phyloP scores from a whole-genome alignment of 371 early-diverging fungal species.

The Blyttiomyces sp. region DNA sequence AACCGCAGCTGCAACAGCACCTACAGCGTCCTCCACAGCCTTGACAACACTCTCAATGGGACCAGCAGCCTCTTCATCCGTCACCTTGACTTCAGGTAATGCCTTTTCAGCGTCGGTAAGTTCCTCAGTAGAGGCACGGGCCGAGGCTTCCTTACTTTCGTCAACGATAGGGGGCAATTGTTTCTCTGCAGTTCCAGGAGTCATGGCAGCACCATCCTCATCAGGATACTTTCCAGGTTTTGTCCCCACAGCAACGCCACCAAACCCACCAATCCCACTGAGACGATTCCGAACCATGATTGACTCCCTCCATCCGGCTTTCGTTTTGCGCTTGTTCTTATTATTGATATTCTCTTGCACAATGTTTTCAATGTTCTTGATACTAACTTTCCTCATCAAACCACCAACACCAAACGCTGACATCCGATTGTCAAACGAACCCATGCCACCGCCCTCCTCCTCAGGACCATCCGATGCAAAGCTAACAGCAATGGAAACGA shows the following conservation, averaged over 20 bases:
- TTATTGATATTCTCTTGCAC: constrained; percentile 11
- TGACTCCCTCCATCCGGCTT: neutral
- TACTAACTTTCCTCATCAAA: neutral
- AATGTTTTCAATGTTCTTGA: no score
- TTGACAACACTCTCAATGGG: neutral
- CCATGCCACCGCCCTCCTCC: constrained; percentile 8
- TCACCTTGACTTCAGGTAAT: neutral
- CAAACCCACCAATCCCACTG: no score
- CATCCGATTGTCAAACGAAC: constrained; percentile 8
- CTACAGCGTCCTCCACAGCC: neutral
- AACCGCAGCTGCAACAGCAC: no score
- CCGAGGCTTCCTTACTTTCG: neutral
- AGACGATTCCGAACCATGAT: neutral
- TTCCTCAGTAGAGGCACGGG: neutral
- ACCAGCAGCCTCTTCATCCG: neutral
- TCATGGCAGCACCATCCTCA: neutral
- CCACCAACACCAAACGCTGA: neutral
- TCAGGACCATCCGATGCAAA: constrained; percentile 2
- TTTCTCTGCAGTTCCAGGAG: neutral
- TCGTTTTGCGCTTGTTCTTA: constrained; percentile 2
- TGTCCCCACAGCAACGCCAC: no score
- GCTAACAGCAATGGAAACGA: no score
- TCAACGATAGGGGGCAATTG: neutral
- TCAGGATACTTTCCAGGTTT: no score
- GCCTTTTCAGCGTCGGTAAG: neutral